Base-by-base conservation (phyloP, 164 flowering plant genomes). In the Litsea cubeba region DNA sequence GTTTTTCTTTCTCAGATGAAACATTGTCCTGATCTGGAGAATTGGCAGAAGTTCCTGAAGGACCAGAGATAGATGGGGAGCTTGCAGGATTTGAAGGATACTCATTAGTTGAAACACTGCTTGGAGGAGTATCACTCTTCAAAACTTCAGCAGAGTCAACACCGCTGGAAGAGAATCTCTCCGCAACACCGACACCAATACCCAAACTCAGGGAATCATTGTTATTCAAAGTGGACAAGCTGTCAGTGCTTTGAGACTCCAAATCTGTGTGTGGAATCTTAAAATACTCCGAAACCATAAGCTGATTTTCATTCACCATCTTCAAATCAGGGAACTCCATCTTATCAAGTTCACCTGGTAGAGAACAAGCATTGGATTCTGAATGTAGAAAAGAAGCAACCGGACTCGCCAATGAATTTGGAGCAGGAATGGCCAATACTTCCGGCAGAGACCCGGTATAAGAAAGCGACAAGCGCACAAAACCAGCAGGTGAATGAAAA, bases 401-500 rank as follows among this genome's bases (percentile, higher is more conserved):
- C 14, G 77, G 22, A 18, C 72, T 72, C 72, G 74, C 62, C 32
- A 76, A 35, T 24, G 75, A 23, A 14, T 75, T 72, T 1, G 82
- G 79, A 2, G 71, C 72, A 23, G 93, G 81, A 74, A 91, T 82
- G 2, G 82, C 82, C 80, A 90, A 73, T 18, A 91, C 94, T 11
- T 93, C 99, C 0, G 97, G 95, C 8, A 83, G 79, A 72, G 86
- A 79, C 30, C 97, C 99, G 72, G 14, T 49, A 75, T 90, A 94
- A 0, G 86, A 76, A 40, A 96, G 83, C 20, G 97, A 87, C 71
- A 96, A 75, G 67, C 84, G 85, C 46, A 96, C 94, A 75, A 87
- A 91, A 64, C 99, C 99, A 0, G 98, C 88, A 0, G 99, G 99
- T 24, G 99, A 96, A 80, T 96, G 98, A 83, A 90, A 92, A n/a